Conservation (phyloP, 2,329 filamentous ascomycete genomes). For the Ceratocystis harringtonii region DNA sequence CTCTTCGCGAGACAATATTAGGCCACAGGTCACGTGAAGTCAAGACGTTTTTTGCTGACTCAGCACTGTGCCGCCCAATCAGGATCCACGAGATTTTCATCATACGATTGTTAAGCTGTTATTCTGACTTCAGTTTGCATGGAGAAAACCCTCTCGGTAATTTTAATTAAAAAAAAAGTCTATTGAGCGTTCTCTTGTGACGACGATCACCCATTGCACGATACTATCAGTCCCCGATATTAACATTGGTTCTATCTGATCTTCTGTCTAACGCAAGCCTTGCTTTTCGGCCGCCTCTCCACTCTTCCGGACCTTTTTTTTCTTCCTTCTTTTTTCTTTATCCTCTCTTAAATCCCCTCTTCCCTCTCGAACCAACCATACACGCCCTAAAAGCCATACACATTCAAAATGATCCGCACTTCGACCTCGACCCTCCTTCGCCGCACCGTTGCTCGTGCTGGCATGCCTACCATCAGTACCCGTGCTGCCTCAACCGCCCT, state of each 20-base stretch:
- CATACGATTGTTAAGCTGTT: slow-evolving; percentile 14
- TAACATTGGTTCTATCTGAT: background rate
- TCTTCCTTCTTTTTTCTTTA: slow-evolving; percentile 6
- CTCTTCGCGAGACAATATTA: background rate
- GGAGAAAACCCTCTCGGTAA: slow-evolving; percentile 10
- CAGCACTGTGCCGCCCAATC: slow-evolving; percentile 12
- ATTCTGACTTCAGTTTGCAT: background rate
- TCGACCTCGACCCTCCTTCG: slow-evolving; percentile 35
- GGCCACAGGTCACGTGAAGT: slow-evolving; percentile 10
- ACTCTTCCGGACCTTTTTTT: slow-evolving; percentile 7
- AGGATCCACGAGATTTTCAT: slow-evolving; percentile 14
- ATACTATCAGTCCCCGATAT: background rate
- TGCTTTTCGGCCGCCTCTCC: slow-evolving; percentile 11
- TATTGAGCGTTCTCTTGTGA: slow-evolving; percentile 3
- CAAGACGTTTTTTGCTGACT: slow-evolving; percentile 8
- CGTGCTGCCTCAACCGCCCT: slow-evolving; percentile 63
- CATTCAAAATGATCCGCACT: slow-evolving; percentile 38
- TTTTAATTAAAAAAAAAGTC: background rate
- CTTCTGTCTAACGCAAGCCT: background rate
- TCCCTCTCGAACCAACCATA: slow-evolving; percentile 6
- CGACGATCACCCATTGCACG: background rate
- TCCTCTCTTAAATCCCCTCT: slow-evolving; percentile 3
- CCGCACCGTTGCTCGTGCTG: slow-evolving; percentile 34
- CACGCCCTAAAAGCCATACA: slow-evolving; percentile 10
- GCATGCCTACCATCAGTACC: slow-evolving; percentile 30